Evolutionary conservation across 2,329 filamentous ascomycete species (phyloP).

Genomic region (Colletotrichum paranaense): DNA sequence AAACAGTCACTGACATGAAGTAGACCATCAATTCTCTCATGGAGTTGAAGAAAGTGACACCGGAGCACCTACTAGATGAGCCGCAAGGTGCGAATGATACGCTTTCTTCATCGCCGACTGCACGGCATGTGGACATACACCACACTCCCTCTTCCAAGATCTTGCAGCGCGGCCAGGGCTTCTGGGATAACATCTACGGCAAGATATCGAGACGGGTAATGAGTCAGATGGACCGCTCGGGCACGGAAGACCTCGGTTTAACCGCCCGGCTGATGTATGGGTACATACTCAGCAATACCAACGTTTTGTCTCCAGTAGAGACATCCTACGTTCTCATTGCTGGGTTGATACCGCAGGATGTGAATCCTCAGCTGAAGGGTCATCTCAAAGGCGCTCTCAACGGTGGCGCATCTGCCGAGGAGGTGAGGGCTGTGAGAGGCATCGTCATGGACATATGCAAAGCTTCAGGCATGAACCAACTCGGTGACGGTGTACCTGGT

Average conservation of each 20-base stretch:
- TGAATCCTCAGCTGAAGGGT: constrained; percentile 64
- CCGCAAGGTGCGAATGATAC: constrained; percentile 38
- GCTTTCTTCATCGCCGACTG: constrained; percentile 49
- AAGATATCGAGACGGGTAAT: constrained; percentile 60
- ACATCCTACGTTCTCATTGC: constrained; percentile 64
- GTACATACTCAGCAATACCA: constrained; percentile 59
- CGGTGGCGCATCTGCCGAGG: constrained; percentile 58
- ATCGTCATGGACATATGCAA: constrained; percentile 58
- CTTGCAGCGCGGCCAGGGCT: constrained; percentile 55
- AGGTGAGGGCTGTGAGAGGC: constrained; percentile 60
- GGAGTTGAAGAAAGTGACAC: constrained; percentile 56
- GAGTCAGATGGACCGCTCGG: constrained; percentile 59
- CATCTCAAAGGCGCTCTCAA: constrained; percentile 63
- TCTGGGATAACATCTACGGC: constrained; percentile 62
- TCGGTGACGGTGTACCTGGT: constrained; percentile 45
- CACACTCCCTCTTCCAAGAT: constrained; percentile 47
- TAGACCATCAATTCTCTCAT: constrained; percentile 60
- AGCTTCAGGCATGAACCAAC: constrained; percentile 57
- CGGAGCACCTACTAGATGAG: constrained; percentile 52
- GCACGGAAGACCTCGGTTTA: constrained; percentile 61
- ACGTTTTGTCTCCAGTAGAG: constrained; percentile 56
- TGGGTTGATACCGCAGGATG: constrained; percentile 62
- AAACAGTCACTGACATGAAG: neutral
- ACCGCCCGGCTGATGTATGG: constrained; percentile 61
- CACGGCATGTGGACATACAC: constrained; percentile 52